phyloP scores from a whole-genome alignment of 305 asterid species.

The Euphrasia arctica region DNA sequence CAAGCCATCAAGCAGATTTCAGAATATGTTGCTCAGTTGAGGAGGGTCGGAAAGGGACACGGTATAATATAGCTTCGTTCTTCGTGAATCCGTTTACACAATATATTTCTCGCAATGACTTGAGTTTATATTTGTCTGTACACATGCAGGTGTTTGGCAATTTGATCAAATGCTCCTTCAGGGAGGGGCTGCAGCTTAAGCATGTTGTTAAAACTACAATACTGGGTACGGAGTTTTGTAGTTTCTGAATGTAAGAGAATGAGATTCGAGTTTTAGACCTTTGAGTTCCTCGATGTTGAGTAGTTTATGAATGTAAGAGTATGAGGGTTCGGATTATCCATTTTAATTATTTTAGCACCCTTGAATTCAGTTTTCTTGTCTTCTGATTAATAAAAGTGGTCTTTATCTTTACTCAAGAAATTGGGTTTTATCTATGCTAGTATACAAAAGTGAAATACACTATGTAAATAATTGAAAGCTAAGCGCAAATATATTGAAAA shows the following conservation, averaged over 20 bases:
- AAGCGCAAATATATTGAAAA: too few relatives aligned
- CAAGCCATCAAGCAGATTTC: constrained; percentile 71
- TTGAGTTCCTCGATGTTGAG: not conserved
- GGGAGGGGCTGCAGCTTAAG: constrained; percentile 36
- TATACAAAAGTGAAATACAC: too few relatives aligned
- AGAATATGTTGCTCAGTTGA: constrained; percentile 74
- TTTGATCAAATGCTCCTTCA: constrained; percentile 79
- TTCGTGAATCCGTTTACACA: not conserved
- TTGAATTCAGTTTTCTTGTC: too few relatives aligned
- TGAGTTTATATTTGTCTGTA: not conserved
- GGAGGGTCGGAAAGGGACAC: constrained; percentile 92
- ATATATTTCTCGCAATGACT: not conserved
- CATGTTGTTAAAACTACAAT: not conserved
- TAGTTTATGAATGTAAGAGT: too few relatives aligned
- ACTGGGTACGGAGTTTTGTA: too few relatives aligned
- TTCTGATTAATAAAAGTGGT: too few relatives aligned
- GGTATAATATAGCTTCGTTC: constrained; percentile 36
- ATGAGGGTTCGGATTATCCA: too few relatives aligned
- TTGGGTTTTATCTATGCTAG: too few relatives aligned
- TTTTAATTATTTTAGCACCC: too few relatives aligned
- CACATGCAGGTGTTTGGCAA: constrained; percentile 78
- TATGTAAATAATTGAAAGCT: too few relatives aligned
- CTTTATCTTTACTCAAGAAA: too few relatives aligned
- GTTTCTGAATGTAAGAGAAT: too few relatives aligned
- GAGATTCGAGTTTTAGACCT: not conserved